These are phyloP conservation scores for Penicillium paradoxum DNA, from an alignment of 495 filamentous ascomycete genomes.

Conservation along the genomic window DNA sequence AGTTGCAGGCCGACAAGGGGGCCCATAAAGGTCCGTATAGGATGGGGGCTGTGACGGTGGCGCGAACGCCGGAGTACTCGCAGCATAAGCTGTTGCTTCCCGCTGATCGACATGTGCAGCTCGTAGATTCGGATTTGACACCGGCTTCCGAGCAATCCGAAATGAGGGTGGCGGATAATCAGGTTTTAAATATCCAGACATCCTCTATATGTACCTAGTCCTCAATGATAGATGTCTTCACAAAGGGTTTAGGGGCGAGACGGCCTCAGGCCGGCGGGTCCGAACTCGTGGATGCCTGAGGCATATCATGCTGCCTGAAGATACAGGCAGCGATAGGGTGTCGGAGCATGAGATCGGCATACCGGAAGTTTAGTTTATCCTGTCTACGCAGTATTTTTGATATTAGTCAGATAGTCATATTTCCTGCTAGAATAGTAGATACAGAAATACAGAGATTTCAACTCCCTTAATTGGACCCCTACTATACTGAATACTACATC, in stretches of 20 bases:
- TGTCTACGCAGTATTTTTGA: too few relatives aligned
- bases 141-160: slow-evolving; percentile 22
- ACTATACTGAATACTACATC: too few relatives aligned
- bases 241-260: slow-evolving; percentile 1
- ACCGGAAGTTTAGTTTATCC: too few relatives aligned
- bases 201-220: neutral
- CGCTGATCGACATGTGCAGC: slow-evolving; percentile 11
- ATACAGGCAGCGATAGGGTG: too few relatives aligned
- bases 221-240: neutral
- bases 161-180: slow-evolving; percentile 13
- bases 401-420: too few relatives aligned
- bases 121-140: slow-evolving; percentile 26
- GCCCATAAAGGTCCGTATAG: slow-evolving; percentile 21
- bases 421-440: too few relatives aligned
- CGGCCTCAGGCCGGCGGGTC: slow-evolving; percentile 8
- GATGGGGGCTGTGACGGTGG: slow-evolving; percentile 18
- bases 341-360: too few relatives aligned
- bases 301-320: neutral
- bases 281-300: too few relatives aligned
- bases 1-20: slow-evolving; percentile 1
- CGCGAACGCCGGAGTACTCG: slow-evolving; percentile 12
- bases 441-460: too few relatives aligned
- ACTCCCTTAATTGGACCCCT: too few relatives aligned
- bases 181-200: slow-evolving; percentile 17
- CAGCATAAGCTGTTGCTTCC: slow-evolving; percentile 1